Base-by-base conservation (phyloP, 352 stramenopile species). In the Phytophthora palmivora region DNA sequence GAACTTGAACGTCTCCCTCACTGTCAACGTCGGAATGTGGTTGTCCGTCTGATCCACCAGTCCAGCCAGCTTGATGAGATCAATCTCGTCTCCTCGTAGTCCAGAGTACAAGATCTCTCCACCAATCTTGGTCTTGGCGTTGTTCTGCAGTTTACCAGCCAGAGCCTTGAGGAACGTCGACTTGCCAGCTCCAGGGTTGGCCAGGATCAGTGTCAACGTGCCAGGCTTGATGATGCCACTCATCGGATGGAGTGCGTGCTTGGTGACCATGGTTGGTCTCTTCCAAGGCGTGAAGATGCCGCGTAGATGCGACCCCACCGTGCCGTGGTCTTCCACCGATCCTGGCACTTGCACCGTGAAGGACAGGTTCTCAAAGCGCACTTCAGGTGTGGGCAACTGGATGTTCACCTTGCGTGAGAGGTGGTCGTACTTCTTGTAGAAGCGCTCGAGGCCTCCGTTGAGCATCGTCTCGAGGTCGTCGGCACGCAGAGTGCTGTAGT, bases 401-500 rank as follows among this genome's bases (percentile, higher is more conserved):
- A 72, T 21, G 39, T 92, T 90, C 49, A 91, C 72, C 64, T 91
- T 90, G 32, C 67, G 71, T 5, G 79, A 91, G 3, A 89, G 24
- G 53, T 90, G 76, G 56, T 90, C 67, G 74, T 91, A 93, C 61
- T 94, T 93, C 56, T 89, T 87, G 74, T 93, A 93, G 62, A 93
- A 93, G 15, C 66, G 70, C 36, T 94, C 84, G 3, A 94, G 66
- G 0, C 84, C 84, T 19, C 84, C 84, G 38, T 76, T 75, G 1
- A 93, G 69, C 64, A 72, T 91, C 22, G 65, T 79, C 49, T 91
- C 84, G 19, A 93, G 54, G 51, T 91, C 74, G 32, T 87, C 79
- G 30, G 84, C 78, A 12, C 83, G 74, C 44, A 92, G 66, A 28
- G 84, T 72, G 36, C 63, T 72, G 49, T 68, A 72, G 18, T 53